Evolutionary conservation across 2,329 filamentous ascomycete species (phyloP).

Genomic region (Camptophora hylomeconis): DNA sequence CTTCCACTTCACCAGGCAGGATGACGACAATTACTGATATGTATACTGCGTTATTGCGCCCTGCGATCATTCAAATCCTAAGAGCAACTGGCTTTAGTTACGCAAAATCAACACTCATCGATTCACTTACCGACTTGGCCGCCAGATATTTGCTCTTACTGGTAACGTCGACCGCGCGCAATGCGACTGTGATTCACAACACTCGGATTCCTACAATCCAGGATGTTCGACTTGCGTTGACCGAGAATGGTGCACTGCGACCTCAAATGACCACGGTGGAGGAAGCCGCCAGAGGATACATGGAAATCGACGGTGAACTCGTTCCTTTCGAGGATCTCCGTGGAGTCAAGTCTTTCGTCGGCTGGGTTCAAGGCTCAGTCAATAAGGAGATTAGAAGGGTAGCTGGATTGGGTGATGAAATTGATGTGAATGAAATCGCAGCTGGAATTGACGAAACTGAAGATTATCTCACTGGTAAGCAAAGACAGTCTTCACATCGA

Average conservation of each 20-base stretch:
- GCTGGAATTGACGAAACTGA: slow-evolving; percentile 42
- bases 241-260: slow-evolving; percentile 63
- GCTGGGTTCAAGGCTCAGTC: slow-evolving; percentile 61
- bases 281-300: slow-evolving; percentile 52
- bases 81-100: slow-evolving; percentile 82
- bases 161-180: slow-evolving; percentile 56
- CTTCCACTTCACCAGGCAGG: too few relatives aligned
- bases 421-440: slow-evolving; percentile 33
- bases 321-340: slow-evolving; percentile 51
- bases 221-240: slow-evolving; percentile 74
- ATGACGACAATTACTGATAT: slow-evolving; percentile 38
- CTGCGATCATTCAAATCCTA: slow-evolving; percentile 78
- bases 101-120: slow-evolving; percentile 67
- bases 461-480: slow-evolving; percentile 55
- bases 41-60: slow-evolving; percentile 69
- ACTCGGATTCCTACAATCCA: slow-evolving; percentile 52
- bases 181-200: slow-evolving; percentile 58
- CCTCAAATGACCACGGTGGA: slow-evolving; percentile 56
- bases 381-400: slow-evolving; percentile 73
- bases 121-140: slow-evolving; percentile 76
- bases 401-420: slow-evolving; percentile 50
- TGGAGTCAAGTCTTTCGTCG: slow-evolving; percentile 64
- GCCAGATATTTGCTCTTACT: slow-evolving; percentile 68
- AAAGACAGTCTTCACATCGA: slow-evolving; percentile 1
- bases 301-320: slow-evolving; percentile 14